Conservation (phyloP, 108 stramenopile genomes). For the Cyclotella baltica region DNA sequence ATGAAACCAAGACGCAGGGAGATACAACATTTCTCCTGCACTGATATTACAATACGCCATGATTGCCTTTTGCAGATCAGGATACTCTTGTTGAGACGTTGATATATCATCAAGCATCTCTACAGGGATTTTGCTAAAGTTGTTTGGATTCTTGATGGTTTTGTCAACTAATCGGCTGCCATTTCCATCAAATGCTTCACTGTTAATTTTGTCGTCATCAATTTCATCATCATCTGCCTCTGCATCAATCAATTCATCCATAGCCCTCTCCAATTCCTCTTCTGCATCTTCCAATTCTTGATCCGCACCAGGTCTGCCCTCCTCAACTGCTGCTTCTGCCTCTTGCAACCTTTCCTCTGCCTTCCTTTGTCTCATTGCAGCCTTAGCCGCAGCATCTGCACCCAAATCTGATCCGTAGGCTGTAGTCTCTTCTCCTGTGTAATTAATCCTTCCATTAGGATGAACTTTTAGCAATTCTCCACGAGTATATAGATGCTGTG, state of each 20-base stretch:
- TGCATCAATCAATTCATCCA: slow-evolving; percentile 80
- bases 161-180: slow-evolving; percentile 46
- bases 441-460: slow-evolving; percentile 92
- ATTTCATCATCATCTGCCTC: slow-evolving; percentile 63
- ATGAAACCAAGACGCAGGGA: slow-evolving; percentile 98
- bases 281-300: slow-evolving; percentile 67
- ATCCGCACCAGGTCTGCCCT: slow-evolving; percentile 59
- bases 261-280: slow-evolving; percentile 63
- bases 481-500: slow-evolving; percentile 71
- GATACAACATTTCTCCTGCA: slow-evolving; percentile 90
- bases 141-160: slow-evolving; percentile 56
- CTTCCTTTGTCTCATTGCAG: slow-evolving; percentile 46
- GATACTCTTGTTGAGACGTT: slow-evolving; percentile 19
- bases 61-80: slow-evolving; percentile 32
- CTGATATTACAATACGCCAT: slow-evolving; percentile 59
- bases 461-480: slow-evolving; percentile 82
- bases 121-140: slow-evolving; percentile 44
- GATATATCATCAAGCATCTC: slow-evolving; percentile 37
- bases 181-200: slow-evolving; percentile 57
- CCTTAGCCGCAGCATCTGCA: slow-evolving; percentile 48
- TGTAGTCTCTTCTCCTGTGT: slow-evolving; percentile 55
- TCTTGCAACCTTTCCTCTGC: slow-evolving; percentile 59
- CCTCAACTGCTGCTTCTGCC: slow-evolving; percentile 45
- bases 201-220: slow-evolving; percentile 29
- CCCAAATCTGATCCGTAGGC: slow-evolving; percentile 49